Evolutionary conservation across 805 yeast species (phyloP).

Genomic region (Ogataea philodendri): DNA sequence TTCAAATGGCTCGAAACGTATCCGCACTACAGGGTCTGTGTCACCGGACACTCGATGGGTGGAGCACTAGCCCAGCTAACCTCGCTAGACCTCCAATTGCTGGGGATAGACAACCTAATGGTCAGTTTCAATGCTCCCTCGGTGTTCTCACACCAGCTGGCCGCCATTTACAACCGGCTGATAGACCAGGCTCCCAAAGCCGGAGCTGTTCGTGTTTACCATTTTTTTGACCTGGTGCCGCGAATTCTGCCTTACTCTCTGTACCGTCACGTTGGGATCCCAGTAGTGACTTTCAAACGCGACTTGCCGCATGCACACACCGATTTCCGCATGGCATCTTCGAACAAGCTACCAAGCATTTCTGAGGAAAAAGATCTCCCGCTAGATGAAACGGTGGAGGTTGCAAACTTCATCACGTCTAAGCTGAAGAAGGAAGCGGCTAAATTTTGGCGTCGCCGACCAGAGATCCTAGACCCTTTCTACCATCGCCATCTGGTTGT

Average conservation of each 20-base stretch:
- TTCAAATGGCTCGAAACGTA: slow-evolving; percentile 12
- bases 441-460: slow-evolving; percentile 1
- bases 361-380: background rate
- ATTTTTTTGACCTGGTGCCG: slow-evolving; percentile 21
- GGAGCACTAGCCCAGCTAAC: slow-evolving; percentile 64
- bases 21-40: slow-evolving; percentile 30
- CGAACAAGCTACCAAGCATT: slow-evolving; percentile 1
- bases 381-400: slow-evolving; percentile 4
- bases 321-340: slow-evolving; percentile 7
- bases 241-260: slow-evolving; percentile 17
- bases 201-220: slow-evolving; percentile 19
- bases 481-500: slow-evolving; percentile 17
- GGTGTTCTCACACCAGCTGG: slow-evolving; percentile 19
- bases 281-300: slow-evolving; percentile 13
- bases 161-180: slow-evolving; percentile 10
- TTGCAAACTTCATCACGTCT: slow-evolving; percentile 2
- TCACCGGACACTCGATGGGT: slow-evolving; percentile 50
- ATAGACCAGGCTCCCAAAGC: slow-evolving; percentile 1
- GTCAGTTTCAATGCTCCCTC: slow-evolving; percentile 22
- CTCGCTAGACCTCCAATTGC: slow-evolving; percentile 58
- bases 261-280: slow-evolving; percentile 19
- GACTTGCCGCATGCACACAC: slow-evolving; percentile 16
- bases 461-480: slow-evolving; percentile 13
- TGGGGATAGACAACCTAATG: slow-evolving; percentile 37
- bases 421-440: background rate